Percentiles rank a stretch among this genome's conserved stretches.
Evolutionary conservation across 345 rosid genomes (phyloP).

Genomic region (Populus davidiana): DNA sequence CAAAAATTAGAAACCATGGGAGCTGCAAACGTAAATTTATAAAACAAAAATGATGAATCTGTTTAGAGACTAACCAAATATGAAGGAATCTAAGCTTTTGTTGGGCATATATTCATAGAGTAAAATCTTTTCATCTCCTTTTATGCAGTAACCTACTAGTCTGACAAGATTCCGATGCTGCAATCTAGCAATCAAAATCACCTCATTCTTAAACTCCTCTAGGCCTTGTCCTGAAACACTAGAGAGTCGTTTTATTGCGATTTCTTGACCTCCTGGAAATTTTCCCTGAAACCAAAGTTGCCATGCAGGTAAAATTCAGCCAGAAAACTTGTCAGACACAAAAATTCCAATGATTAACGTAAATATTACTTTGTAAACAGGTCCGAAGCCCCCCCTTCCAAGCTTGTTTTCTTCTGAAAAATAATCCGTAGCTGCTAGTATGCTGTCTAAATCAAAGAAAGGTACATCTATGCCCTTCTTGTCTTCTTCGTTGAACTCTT

Average conservation of each 20-base stretch:
- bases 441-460: no score
- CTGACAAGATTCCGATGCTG: conserved; percentile 16
- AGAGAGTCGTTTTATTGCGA: conserved; percentile 14
- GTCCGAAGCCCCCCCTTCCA: no score
- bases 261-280: conserved; percentile 11
- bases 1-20: not conserved
- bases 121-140: conserved; percentile 16
- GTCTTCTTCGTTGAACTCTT: conserved; percentile 14
- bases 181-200: conserved; percentile 16
- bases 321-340: no score
- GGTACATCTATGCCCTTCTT: not conserved
- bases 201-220: conserved; percentile 18
- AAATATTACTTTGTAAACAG: no score
- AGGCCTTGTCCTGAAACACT: conserved; percentile 16
- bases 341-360: no score
- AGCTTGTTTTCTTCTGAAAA: no score
- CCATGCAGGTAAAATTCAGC: no score
- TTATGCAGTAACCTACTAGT: conserved; percentile 11
- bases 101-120: conserved; percentile 1
- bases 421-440: no score
- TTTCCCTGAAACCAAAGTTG: conserved; percentile 1
- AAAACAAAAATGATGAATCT: not conserved
- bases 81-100: not conserved
- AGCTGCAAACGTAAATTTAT: not conserved
- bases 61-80: not conserved